phyloP scores from a whole-genome alignment of 805 yeast species.

The Starmerella kuoi region DNA sequence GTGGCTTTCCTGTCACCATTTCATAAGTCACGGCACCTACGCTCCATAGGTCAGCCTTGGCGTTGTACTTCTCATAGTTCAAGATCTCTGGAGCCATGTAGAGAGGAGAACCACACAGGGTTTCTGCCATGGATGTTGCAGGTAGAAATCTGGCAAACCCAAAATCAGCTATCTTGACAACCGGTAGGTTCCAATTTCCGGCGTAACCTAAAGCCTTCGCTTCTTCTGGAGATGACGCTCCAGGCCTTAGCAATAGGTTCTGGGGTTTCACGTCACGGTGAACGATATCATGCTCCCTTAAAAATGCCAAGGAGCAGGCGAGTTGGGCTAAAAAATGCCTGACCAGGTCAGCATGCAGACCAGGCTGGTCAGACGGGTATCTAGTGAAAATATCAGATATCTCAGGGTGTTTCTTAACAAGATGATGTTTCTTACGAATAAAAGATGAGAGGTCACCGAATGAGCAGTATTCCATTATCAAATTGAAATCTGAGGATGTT shows the following conservation, averaged over 20 bases:
- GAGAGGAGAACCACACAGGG: constrained; percentile 92
- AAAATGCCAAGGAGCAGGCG: constrained; percentile 68
- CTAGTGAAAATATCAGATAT: constrained; percentile 62
- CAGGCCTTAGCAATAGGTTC: constrained; percentile 68
- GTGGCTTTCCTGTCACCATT: constrained; percentile 94
- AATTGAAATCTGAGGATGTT: constrained; percentile 62
- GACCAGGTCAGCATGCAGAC: constrained; percentile 66
- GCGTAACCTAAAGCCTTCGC: constrained; percentile 42
- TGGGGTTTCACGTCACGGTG: constrained; percentile 96
- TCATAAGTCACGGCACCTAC: constrained; percentile 94
- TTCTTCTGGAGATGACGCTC: constrained; percentile 49
- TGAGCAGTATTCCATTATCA: constrained; percentile 94
- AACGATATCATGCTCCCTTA: constrained; percentile 72
- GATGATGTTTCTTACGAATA: constrained; percentile 61
- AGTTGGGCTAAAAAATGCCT: constrained; percentile 79
- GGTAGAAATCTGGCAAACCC: constrained; percentile 96
- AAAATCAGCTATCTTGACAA: constrained; percentile 89
- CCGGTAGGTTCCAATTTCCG: constrained; percentile 81
- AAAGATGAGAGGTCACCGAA: constrained; percentile 86
- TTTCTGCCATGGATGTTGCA: constrained; percentile 86
- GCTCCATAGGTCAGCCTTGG: constrained; percentile 96
- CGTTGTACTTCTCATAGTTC: constrained; percentile 88
- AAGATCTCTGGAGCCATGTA: constrained; percentile 98
- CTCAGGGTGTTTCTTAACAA: constrained; percentile 63
- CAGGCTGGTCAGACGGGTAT: constrained; percentile 69